Evolutionary conservation across 306 rosid genomes (phyloP).

Genomic region (Datisca glomerata): DNA sequence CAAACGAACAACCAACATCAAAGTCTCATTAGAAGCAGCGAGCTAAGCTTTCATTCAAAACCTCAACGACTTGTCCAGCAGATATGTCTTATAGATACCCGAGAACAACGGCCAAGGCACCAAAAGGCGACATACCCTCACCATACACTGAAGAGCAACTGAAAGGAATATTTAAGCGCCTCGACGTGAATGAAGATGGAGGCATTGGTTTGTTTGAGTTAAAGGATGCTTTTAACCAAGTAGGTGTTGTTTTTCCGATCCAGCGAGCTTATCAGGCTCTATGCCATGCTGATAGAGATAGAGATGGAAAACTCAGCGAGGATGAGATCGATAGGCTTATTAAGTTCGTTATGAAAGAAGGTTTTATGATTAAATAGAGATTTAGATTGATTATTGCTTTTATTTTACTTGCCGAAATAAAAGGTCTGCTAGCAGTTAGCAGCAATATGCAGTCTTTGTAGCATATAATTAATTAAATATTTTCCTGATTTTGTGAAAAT

Average conservation of each 20-base stretch:
- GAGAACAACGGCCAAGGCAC: no score
- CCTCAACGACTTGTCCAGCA: no score
- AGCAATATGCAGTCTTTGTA: no score
- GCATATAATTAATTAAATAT: no score
- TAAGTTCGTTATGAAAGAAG: not conserved
- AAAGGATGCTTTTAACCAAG: constrained; percentile 4
- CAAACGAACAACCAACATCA: no score
- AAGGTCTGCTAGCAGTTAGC: no score
- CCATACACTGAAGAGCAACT: not conserved
- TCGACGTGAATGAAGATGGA: constrained; percentile 13
- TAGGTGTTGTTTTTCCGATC: constrained; percentile 4
- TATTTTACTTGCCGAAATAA: no score
- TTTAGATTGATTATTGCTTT: not conserved
- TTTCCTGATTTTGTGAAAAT: no score
- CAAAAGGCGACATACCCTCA: no score
- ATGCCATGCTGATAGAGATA: constrained; percentile 5
- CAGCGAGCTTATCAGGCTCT: constrained; percentile 8
- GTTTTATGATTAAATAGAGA: not conserved
- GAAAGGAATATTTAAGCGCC: constrained; percentile 3
- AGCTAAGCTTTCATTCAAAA: no score
- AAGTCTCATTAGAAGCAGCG: no score
- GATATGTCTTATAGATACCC: no score
- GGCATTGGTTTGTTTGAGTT: constrained; percentile 13
- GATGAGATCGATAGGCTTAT: constrained; percentile 11
- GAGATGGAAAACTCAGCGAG: constrained; percentile 2